Percentiles rank a stretch among this genome's conserved stretches.
These are phyloP conservation scores for Thalassiosira livingstoniorum DNA, from an alignment of 352 stramenopile species.

Conservation along the genomic window DNA sequence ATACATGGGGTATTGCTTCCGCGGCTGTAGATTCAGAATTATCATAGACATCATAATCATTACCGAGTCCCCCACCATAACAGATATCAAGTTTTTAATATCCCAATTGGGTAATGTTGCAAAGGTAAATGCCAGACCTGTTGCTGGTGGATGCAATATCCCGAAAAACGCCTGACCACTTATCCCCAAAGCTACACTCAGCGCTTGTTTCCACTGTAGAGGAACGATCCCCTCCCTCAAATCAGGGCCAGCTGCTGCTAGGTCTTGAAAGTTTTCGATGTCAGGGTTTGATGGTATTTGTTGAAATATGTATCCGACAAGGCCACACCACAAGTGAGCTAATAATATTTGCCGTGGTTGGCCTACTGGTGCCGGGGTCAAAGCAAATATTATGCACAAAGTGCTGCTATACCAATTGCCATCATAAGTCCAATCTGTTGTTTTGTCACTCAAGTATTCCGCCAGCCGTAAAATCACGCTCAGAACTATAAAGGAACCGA, in stretches of 20 bases:
- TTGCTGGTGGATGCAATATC: slow-evolving; percentile 49
- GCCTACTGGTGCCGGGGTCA: slow-evolving; percentile 27
- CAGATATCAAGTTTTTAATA: slow-evolving; percentile 4
- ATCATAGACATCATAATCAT: slow-evolving; percentile 26
- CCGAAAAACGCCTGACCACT: slow-evolving; percentile 35
- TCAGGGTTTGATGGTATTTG: slow-evolving; percentile 14
- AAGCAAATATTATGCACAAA: slow-evolving; percentile 32
- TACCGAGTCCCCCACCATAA: slow-evolving; percentile 23
- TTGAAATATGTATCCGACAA: slow-evolving; percentile 9
- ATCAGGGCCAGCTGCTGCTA: slow-evolving; percentile 1
- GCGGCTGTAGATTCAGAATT: slow-evolving; percentile 25
- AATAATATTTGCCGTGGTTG: slow-evolving; percentile 27
- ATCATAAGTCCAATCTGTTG: neutral
- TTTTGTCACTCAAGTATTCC: neutral
- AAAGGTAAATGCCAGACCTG: slow-evolving; percentile 35
- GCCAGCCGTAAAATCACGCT: slow-evolving; percentile 12
- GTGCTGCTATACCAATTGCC: slow-evolving; percentile 7
- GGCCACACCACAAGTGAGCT: slow-evolving; percentile 30
- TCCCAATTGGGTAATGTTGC: neutral
- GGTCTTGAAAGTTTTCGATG: neutral
- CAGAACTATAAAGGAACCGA: slow-evolving; percentile 27
- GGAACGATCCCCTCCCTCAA: too few species aligned
- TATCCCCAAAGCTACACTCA: slow-evolving; percentile 32
- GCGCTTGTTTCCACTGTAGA: slow-evolving; percentile 17
- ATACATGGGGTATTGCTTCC: slow-evolving; percentile 38